Conservation (phyloP, 176 grass and related monocot genomes). For the Oropetium thomaeum region DNA sequence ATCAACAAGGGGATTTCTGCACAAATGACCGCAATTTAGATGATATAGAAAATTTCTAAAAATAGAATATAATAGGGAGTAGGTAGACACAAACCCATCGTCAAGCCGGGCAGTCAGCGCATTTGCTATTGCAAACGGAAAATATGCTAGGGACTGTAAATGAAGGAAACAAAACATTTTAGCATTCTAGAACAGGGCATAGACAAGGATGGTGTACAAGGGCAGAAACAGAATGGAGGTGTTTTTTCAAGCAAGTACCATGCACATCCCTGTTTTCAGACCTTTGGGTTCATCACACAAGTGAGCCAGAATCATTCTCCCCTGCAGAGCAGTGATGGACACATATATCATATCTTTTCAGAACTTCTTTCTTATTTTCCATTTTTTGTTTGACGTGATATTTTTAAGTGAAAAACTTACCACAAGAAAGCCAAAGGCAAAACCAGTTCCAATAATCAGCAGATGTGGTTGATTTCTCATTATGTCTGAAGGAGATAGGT, state of each 20-base stretch:
- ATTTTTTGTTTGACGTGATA: background rate
- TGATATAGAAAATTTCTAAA: constrained; percentile 15
- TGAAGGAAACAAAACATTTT: constrained; percentile 6
- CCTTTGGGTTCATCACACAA: constrained; percentile 98
- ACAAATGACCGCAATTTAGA: constrained; percentile 21
- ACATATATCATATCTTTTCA: background rate
- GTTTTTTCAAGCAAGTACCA: constrained; percentile 47
- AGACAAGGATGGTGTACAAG: constrained; percentile 1
- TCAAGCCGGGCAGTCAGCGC: constrained; percentile 79
- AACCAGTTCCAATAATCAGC: constrained; percentile 91
- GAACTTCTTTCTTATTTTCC: background rate
- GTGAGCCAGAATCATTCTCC: constrained; percentile 97
- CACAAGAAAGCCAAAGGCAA: constrained; percentile 96
- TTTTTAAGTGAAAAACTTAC: constrained; percentile 39
- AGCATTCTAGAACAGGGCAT: constrained; percentile 4
- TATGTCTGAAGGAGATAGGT: constrained; percentile 87
- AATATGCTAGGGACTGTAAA: constrained; percentile 77
- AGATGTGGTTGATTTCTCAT: constrained; percentile 86
- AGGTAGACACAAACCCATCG: constrained; percentile 72
- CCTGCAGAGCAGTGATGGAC: constrained; percentile 50
- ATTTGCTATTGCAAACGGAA: constrained; percentile 90
- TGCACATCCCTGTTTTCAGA: constrained; percentile 99
- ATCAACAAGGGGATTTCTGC: constrained; percentile 81
- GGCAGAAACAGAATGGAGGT: constrained; percentile 23
- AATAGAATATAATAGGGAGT: background rate